Percentiles rank a stretch among this genome's conserved stretches.
Conservation (phyloP, 352 stramenopile genomes). For the Pilasporangium apinafurcum region DNA sequence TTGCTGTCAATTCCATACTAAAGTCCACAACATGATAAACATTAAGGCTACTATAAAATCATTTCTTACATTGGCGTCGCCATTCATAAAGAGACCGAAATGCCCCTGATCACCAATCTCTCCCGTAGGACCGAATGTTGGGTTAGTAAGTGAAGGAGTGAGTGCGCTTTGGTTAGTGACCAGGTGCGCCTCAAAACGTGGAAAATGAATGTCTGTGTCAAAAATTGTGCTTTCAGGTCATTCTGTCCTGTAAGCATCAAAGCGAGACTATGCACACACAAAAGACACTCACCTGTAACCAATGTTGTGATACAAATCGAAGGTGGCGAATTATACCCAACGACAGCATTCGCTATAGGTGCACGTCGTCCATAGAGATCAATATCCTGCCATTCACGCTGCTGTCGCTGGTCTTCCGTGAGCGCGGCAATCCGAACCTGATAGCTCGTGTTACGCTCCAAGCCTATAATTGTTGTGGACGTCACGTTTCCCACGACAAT, state of each 20-base stretch:
- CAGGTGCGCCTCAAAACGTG: slow-evolving; percentile 56
- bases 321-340: slow-evolving; percentile 33
- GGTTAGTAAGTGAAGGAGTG: slow-evolving; percentile 15
- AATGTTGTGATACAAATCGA: slow-evolving; percentile 53
- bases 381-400: slow-evolving; percentile 43
- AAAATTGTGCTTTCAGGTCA: not conserved
- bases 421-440: slow-evolving; percentile 74
- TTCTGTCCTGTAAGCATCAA: not conserved
- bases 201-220: slow-evolving; percentile 68
- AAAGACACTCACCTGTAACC: slow-evolving; percentile 18
- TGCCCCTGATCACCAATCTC: slow-evolving; percentile 87
- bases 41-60: not conserved
- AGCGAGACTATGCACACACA: not conserved
- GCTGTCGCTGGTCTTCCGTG: slow-evolving; percentile 57
- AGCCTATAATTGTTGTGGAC: slow-evolving; percentile 79
- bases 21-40: not conserved
- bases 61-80: slow-evolving; percentile 58
- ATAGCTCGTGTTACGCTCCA: slow-evolving; percentile 58
- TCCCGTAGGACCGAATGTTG: slow-evolving; percentile 74
- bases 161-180: slow-evolving; percentile 72
- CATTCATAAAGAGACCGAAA: slow-evolving; percentile 87
- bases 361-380: slow-evolving; percentile 84
- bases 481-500: slow-evolving; percentile 87
- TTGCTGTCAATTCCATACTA: too few relatives aligned
- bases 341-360: slow-evolving; percentile 37